Conservation (phyloP, 768 basidiomycete genomes). For the Mycena amicta region DNA sequence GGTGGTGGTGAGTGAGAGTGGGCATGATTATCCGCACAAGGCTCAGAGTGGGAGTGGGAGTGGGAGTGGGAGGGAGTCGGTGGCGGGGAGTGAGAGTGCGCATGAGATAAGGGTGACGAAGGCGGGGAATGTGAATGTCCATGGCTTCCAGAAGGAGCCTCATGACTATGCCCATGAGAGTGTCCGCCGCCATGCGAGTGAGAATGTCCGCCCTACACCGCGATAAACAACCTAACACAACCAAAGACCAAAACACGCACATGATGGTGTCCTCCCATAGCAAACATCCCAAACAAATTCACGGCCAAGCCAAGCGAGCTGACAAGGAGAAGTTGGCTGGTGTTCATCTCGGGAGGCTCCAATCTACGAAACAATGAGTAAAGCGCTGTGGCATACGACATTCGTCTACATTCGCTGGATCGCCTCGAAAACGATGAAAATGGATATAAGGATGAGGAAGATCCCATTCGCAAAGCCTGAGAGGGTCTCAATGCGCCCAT, state of each 20-base stretch:
- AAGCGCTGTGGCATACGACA: background rate
- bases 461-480: conserved; percentile 99
- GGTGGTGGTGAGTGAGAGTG: conserved; percentile 28
- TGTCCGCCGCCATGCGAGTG: conserved; percentile 48
- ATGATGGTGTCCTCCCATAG: conserved; percentile 94
- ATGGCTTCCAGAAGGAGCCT: conserved; percentile 24
- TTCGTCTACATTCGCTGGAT: conserved; percentile 82
- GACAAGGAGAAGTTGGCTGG: conserved; percentile 86
- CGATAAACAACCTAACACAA: conserved; percentile 29
- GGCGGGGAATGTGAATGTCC: conserved; percentile 30
- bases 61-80: conserved; percentile 29
- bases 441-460: conserved; percentile 89
- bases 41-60: conserved; percentile 30
- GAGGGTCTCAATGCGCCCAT: conserved; percentile 93
- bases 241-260: conserved; percentile 23
- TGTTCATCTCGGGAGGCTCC: conserved; percentile 98
- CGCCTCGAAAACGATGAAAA: conserved; percentile 98
- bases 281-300: conserved; percentile 98
- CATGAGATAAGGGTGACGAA: too few species aligned
- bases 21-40: conserved; percentile 8
- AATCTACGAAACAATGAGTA: conserved; percentile 47
- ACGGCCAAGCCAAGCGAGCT: conserved; percentile 88
- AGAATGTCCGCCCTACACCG: conserved; percentile 18
- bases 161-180: conserved; percentile 54
- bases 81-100: conserved; percentile 24